These are phyloP conservation scores for Coriolopsis trogii DNA, from an alignment of 1,284 basidiomycete genomes.

Conservation along the genomic window DNA sequence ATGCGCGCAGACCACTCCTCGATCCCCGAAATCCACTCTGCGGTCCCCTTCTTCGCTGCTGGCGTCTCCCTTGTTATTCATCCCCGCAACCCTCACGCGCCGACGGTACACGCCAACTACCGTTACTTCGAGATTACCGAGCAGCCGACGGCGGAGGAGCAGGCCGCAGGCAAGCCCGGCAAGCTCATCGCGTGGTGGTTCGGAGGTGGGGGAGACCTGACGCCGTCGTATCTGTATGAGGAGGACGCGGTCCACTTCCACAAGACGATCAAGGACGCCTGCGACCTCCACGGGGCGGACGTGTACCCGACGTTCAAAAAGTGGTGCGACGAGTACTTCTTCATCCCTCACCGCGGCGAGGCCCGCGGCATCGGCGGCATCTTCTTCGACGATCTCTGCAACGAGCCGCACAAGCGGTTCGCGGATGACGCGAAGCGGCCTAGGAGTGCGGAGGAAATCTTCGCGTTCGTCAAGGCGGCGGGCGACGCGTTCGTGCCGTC, in stretches of 20 bases:
- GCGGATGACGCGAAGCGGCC: conserved; percentile 49
- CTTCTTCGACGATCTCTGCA: conserved; percentile 92
- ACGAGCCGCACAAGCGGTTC: conserved; percentile 60
- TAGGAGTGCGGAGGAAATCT: conserved; percentile 66
- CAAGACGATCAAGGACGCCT: conserved; percentile 74
- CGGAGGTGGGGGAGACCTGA: conserved; percentile 95
- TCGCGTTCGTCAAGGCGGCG: conserved; percentile 71
- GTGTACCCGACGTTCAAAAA: conserved; percentile 87
- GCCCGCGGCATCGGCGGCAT: conserved; percentile 91
- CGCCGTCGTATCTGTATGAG: conserved; percentile 90
- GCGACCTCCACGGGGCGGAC: conserved; percentile 70
- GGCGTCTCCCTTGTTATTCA: conserved; percentile 94
- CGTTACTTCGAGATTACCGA: conserved; percentile 95
- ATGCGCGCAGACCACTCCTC: conserved; percentile 93
- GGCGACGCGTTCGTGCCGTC: conserved; percentile 86
- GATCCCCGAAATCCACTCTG: conserved; percentile 65
- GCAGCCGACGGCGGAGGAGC: conserved; percentile 37
- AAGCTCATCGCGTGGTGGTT: conserved; percentile 96
- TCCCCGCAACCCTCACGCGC: conserved; percentile 88
- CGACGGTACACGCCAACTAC: conserved; percentile 97
- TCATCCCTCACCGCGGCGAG: conserved; percentile 91
- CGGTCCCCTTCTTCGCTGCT: conserved; percentile 91
- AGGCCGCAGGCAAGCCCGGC: conserved; percentile 34
- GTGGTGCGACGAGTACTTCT: conserved; percentile 99
- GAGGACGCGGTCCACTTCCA: conserved; percentile 93